Evolutionary conservation across 371 early-diverging fungal genomes (phyloP).

Genomic region (Nosema muscidifuracis): DNA sequence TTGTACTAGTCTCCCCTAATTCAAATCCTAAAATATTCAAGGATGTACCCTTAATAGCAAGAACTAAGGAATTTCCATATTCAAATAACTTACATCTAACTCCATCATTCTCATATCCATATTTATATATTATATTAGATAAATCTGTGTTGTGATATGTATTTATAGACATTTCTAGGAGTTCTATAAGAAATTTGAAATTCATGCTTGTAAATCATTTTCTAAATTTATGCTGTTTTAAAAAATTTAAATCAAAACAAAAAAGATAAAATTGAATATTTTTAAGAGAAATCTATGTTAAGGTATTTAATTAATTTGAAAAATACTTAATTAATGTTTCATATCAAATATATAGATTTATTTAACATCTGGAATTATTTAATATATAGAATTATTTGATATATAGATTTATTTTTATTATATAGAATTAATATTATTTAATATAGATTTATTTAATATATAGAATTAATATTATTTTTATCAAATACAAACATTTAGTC

Average conservation of each 20-base stretch:
- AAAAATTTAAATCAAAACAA: not conserved
- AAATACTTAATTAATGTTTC: too few relatives aligned
- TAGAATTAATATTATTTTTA: too few relatives aligned
- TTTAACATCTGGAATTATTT: too few relatives aligned
- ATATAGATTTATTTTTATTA: too few relatives aligned
- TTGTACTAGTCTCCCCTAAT: constrained; percentile 17
- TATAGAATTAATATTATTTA: too few relatives aligned
- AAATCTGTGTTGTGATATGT: not conserved
- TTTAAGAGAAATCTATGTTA: too few relatives aligned
- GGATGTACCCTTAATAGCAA: constrained; percentile 48
- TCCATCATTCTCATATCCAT: constrained; percentile 27
- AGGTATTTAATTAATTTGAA: too few relatives aligned
- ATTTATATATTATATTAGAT: constrained; percentile 1
- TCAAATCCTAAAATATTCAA: constrained; percentile 20
- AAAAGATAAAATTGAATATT: not conserved
- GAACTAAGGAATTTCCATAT: constrained; percentile 4
- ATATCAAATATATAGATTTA: too few relatives aligned
- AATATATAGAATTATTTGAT: too few relatives aligned
- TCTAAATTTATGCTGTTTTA: not conserved
- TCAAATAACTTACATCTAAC: constrained; percentile 33
- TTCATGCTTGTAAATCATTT: not conserved
- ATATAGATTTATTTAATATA: too few relatives aligned
- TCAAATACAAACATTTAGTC: too few relatives aligned
- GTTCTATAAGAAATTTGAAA: not conserved
- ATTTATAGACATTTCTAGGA: constrained; percentile 6